Evolutionary conservation across 2,329 filamentous ascomycete species (phyloP), one percentile per base, ranked within the genome.

Genomic region (Xylariaceae sp.): DNA sequence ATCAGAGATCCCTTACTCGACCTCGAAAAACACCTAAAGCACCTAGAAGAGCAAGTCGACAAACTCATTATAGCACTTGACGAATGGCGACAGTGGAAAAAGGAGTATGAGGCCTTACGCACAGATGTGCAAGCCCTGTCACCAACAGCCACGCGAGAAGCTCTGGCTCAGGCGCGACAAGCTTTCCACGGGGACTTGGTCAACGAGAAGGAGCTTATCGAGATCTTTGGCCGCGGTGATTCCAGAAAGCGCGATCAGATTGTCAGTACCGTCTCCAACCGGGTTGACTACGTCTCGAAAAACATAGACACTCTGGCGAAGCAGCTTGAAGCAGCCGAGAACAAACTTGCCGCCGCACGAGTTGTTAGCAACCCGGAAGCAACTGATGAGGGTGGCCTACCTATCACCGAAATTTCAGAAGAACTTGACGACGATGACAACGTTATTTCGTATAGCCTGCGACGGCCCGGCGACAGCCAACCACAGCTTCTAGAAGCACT

Each of bases 381-480:
- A 37, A 78, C 77, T 46, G 85, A 88, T 55, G 87, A 89, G 55
- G 85, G 86, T 10, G 86, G 85, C 1, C 76, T 92, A 45, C 89
- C 92, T 0, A 82, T 97, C 53, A 92, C 89, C 26, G 94, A 97
- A 64, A 97, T 99, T 60, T 79, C 91, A 49, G 94, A 99, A 72
- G 85, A 96, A 74, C 77, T 97, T 20, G 94, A 97, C 67, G 92
- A 97, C 7, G 84, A 96, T 9, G 94, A 87, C 50, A 94, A 96
- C 65, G 82, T 97, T 3, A 72, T 96, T 43, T 89, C 84, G 0
- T 85, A 81, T 62, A 82, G 77, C 50, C 74, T 88, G 24, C 83
- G 85, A 30, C 82, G 76, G n/a, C 88, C 91, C 0, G 87, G 86
- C 6, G 83, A 87, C 46, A 76, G 81, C 11, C 82, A 88, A 15